Conservation (phyloP, 2,329 filamentous ascomycete genomes). For the Coniella lustricola region DNA sequence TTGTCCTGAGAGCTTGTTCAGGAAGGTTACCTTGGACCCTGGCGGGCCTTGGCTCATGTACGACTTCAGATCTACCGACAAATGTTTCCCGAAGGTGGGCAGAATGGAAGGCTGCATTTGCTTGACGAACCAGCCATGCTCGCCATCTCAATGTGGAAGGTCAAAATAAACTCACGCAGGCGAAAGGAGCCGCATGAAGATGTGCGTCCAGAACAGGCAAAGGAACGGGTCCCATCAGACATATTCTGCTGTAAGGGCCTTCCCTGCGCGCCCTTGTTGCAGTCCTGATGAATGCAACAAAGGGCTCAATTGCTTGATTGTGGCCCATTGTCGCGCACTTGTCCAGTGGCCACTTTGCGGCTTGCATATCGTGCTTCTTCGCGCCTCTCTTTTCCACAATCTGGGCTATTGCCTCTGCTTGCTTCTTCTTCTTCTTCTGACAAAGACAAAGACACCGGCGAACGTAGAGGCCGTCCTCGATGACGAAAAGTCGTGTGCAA, state of each 20-base stretch:
- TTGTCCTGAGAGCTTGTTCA: too few species aligned
- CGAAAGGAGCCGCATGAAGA: constrained; percentile 4
- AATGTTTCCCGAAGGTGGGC: not conserved
- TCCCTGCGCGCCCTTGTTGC: too few species aligned
- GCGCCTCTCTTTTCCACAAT: not conserved
- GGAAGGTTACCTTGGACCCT: constrained; percentile 6
- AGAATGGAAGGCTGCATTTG: not conserved
- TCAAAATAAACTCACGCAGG: constrained; percentile 5
- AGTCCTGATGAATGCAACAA: too few species aligned
- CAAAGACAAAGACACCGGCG: not conserved
- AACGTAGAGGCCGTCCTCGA: constrained; percentile 1
- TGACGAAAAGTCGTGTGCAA: not conserved
- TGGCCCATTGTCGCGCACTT: too few species aligned
- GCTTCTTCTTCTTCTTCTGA: too few species aligned
- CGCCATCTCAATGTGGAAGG: constrained; percentile 3
- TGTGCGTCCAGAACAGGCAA: not conserved
- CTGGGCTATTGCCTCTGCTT: not conserved
- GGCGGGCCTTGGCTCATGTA: not conserved
- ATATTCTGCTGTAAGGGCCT: too few species aligned
- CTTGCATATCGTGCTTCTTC: too few species aligned
- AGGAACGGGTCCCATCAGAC: too few species aligned
- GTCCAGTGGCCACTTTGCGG: too few species aligned
- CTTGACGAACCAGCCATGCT: too few species aligned
- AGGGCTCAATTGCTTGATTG: too few species aligned
- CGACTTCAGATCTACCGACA: constrained; percentile 5